Base-by-base conservation (phyloP, 345 rosid genomes). In the Sisymbrium irio region DNA sequence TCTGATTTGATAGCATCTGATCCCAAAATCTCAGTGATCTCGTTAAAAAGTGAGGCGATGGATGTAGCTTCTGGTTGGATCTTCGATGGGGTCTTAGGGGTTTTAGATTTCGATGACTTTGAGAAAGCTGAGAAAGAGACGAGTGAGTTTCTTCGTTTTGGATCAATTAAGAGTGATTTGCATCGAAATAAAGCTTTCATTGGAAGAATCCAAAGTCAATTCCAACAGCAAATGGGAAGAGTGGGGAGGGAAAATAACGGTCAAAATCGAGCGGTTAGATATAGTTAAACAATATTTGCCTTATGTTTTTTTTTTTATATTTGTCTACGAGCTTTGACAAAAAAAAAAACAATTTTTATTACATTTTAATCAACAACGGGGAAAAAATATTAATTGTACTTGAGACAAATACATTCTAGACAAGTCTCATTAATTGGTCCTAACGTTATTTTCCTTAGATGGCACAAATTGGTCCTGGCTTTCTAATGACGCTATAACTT, bases 11-110 rank as follows among this genome's bases (percentile, higher is more conserved):
- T 45, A 27, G 35, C 57, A 53, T 77, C 84, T 12, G 75, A 55
- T 14, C 97, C 93, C 30, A 86, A 53, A 72, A 90, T 84, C 4
- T 79, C 81, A 9, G 87, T 76, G 17, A 93, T 90, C 49, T 88
- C 87, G 41, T 70, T 78, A 55, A 93, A 85, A 56, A 90, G 88
- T 0, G 96, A 81, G 18, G 78, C 46, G 18, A 73, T 25, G 17
- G 65, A 7, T 32, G 63, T 19, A 14, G 75, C 53, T 74, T 83
- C 89, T 17, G 79, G 25, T 67, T 50, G 82, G 72, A 25, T 69
- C 63, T 90, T 77, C 58, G 60, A 45, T 13, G 62, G 61, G 18
- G 72, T 59, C 12, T 64, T 42, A 9, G 71, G 60, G 51, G 33
- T 82, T 47, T 76, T 60, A 46, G 30, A 62, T 68, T 78, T 78